A percentile compares a stretch with the other conserved stretches of the same genome.
These are phyloP conservation scores for Sphaerulina populicola DNA, from an alignment of 2,329 filamentous ascomycete species.

Conservation along the genomic window DNA sequence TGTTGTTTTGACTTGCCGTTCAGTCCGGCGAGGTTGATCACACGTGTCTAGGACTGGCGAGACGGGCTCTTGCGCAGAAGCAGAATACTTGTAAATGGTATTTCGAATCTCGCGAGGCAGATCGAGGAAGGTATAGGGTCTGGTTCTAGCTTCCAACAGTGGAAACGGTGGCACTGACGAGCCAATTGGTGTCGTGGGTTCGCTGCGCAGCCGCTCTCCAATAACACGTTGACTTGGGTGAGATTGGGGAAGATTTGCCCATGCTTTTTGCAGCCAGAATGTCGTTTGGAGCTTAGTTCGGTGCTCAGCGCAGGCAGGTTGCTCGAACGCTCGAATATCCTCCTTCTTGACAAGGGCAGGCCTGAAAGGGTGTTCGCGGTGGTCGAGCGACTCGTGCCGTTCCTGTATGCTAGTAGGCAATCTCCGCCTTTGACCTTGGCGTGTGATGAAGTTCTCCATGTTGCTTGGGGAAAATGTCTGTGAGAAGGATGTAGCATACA, in stretches of 20 bases:
- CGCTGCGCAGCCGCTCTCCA: slow-evolving; percentile 8
- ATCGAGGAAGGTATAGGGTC: slow-evolving; percentile 3
- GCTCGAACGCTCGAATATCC: slow-evolving; percentile 13
- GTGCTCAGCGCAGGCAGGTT: slow-evolving; percentile 10
- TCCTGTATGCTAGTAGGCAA: not conserved
- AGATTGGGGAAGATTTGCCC: slow-evolving; percentile 10
- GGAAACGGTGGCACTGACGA: slow-evolving; percentile 1
- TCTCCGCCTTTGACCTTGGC: not conserved
- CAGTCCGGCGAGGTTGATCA: not conserved
- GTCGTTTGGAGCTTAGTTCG: slow-evolving; percentile 14
- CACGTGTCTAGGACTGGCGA: not conserved
- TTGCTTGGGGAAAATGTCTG: not conserved
- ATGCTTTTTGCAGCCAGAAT: slow-evolving; percentile 15
- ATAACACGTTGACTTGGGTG: slow-evolving; percentile 7
- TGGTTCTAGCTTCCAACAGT: not conserved
- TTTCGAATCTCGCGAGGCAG: slow-evolving; percentile 11
- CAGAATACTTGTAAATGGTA: slow-evolving; percentile 14
- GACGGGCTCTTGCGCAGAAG: slow-evolving; percentile 4
- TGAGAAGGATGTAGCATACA: too few species aligned
- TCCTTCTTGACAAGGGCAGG: slow-evolving; percentile 16
- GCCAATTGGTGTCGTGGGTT: slow-evolving; percentile 3
- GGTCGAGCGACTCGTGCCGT: slow-evolving; percentile 1
- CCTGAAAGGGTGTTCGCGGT: slow-evolving; percentile 7
- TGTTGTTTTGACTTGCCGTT: not conserved
- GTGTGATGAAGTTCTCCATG: not conserved